Percentiles rank a stretch among this genome's conserved stretches.
phyloP scores from a whole-genome alignment of 2,329 filamentous ascomycete species.

The Thermomyces lanuginosus region DNA sequence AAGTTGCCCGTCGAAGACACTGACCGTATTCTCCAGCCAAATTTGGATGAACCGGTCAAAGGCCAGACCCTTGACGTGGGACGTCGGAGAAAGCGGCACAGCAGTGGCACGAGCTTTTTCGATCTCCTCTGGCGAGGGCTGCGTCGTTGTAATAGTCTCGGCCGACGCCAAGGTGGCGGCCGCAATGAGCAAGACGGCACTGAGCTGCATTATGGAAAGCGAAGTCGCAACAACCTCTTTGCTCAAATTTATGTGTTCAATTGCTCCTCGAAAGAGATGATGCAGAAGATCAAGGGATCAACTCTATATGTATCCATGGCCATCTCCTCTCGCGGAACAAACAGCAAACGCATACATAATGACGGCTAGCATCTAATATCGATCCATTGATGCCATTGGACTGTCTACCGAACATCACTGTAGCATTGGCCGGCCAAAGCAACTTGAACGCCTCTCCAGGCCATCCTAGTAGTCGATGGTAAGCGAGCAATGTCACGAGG shows the following conservation, averaged over 20 bases:
- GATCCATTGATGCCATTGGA: too few relatives aligned
- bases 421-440: too few relatives aligned
- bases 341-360: too few relatives aligned
- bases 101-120: slow-evolving; percentile 36
- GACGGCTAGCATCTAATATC: too few relatives aligned
- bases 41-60: slow-evolving; percentile 58
- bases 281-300: too few relatives aligned
- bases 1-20: slow-evolving; percentile 12
- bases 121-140: slow-evolving; percentile 16
- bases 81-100: slow-evolving; percentile 45
- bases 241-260: slow-evolving; percentile 15
- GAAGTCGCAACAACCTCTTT: slow-evolving; percentile 8
- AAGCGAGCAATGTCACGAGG: too few relatives aligned
- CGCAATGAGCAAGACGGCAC: slow-evolving; percentile 12
- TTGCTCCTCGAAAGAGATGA: too few relatives aligned
- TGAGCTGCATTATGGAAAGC: slow-evolving; percentile 40
- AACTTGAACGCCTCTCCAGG: too few relatives aligned
- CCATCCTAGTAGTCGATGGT: too few relatives aligned
- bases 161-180: slow-evolving; percentile 12
- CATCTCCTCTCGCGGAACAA: too few relatives aligned
- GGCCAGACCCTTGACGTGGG: slow-evolving; percentile 50
- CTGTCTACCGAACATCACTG: too few relatives aligned
- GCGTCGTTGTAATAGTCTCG: slow-evolving; percentile 12
- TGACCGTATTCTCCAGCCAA: slow-evolving; percentile 59
- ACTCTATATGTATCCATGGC: too few relatives aligned